Base-by-base conservation (phyloP, 2,329 filamentous ascomycete genomes). In the Sclerotiophoma versabilis region DNA sequence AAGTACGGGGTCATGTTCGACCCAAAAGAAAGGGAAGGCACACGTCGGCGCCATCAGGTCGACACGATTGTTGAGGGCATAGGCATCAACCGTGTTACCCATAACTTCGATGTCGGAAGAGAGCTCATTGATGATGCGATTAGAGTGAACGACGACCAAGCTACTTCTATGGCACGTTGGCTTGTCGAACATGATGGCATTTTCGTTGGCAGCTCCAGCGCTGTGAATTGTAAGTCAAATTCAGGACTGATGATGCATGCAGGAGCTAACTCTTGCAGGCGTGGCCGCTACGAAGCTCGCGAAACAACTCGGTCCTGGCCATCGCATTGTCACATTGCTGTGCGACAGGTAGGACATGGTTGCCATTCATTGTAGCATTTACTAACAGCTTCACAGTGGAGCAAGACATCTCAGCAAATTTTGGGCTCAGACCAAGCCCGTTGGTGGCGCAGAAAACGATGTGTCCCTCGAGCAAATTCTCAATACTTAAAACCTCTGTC, bases 1-100 rank as follows among this genome's bases (percentile, higher is more conserved):
- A 89, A 89, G 64, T 91, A 95, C 75, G 95, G 93, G 5, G 95
- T 99, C 57, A 96, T 99, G 91, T 99, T 97, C 77, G 90, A 92
- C 55, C 69, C 83, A 0, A 96, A 91, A 25, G 95, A 99, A 77
- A 85, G 84, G 60, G 95, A 99, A 80, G 95, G 95, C 4, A 98
- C 93, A 11, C 83, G 95, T 12, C 84, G 96, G 42, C 83, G 95
- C 54, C 87, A 91, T 66, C 96, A 99, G 76, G 92, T 99, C 46
- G 96, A 99, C 78, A 93, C 89, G 4, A 91, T 99, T 60, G 92
- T 99, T 23, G 96, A 99, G 77, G 95, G 95, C 1, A 91, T 99
- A 60, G 95, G 95, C 1, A 90, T 98, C 75, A 99, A 96, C 72
- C 87, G 95, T 2, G 83, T 96, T n/a, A 99, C 95, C 1, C 84